Conservation (phyloP, 192 early-diverging fungal species). For the Lobulomyces angularis region DNA sequence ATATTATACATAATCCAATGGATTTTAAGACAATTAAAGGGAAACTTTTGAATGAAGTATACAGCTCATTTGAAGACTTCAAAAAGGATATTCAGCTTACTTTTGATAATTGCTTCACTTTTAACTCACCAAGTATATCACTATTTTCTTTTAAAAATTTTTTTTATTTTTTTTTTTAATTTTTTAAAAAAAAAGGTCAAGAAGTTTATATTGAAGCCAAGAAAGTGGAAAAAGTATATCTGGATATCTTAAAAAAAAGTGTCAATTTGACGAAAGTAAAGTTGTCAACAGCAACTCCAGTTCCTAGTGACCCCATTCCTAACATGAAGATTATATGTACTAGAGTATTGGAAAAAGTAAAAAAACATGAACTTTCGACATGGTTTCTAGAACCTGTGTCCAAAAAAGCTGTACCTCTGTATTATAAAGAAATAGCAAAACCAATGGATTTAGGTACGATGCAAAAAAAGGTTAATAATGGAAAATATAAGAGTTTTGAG, state of each 20-base stretch:
- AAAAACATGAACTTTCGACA: slow-evolving; percentile 17
- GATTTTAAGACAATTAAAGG: slow-evolving; percentile 67
- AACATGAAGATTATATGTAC: too few relatives aligned
- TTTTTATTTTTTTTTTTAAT: too few relatives aligned
- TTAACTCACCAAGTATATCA: slow-evolving; percentile 64
- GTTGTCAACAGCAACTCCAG: too few relatives aligned
- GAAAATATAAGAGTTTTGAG: slow-evolving; percentile 31
- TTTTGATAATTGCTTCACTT: slow-evolving; percentile 74
- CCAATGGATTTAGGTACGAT: slow-evolving; percentile 70
- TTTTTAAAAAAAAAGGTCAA: slow-evolving; percentile 35
- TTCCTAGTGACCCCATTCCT: too few relatives aligned
- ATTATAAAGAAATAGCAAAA: slow-evolving; percentile 36
- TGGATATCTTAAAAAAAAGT: too few relatives aligned
- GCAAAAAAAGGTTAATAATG: slow-evolving; percentile 32
- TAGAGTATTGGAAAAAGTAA: slow-evolving; percentile 24
- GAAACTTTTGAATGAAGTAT: slow-evolving; percentile 54
- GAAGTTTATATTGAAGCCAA: too few relatives aligned
- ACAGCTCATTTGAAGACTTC: slow-evolving; percentile 52
- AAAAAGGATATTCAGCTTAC: slow-evolving; percentile 67
- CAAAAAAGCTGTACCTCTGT: too few relatives aligned
- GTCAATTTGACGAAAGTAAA: slow-evolving; percentile 11
- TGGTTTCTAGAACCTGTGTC: slow-evolving; percentile 32
- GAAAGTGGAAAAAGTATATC: too few relatives aligned
- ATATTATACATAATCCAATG: slow-evolving; percentile 79
- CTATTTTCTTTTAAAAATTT: too few relatives aligned